Conservation (phyloP, 106 monocot species). For the Narthecium ossifragum region DNA sequence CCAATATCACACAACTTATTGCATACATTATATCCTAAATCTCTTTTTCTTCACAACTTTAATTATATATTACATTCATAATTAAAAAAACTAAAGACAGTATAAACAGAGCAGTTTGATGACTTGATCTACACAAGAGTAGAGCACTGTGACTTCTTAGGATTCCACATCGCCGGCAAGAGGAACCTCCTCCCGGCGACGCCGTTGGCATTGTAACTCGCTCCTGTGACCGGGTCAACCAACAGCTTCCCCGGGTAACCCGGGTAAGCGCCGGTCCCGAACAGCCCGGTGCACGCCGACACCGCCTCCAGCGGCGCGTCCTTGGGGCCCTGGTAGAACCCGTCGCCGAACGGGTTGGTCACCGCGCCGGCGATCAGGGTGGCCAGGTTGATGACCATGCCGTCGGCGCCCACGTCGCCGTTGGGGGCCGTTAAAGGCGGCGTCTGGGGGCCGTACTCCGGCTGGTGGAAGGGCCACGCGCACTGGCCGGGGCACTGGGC, state of each 20-base stretch:
- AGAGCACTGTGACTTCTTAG: slow-evolving; percentile 20
- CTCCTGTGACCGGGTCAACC: neutral
- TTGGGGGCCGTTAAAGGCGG: too few species aligned
- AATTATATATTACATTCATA: too few species aligned
- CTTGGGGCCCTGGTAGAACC: neutral
- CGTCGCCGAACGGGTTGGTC: slow-evolving; percentile 12
- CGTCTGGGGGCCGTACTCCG: slow-evolving; percentile 43
- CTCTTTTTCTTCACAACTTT: too few species aligned
- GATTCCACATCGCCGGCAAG: slow-evolving; percentile 34
- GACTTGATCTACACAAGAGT: slow-evolving; percentile 34
- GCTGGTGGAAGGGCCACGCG: slow-evolving; percentile 63
- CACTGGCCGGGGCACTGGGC: slow-evolving; percentile 53
- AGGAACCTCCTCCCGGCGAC: slow-evolving; percentile 24
- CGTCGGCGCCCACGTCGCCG: slow-evolving; percentile 50
- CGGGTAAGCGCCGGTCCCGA: neutral
- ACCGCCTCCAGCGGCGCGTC: neutral
- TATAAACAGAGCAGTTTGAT: too few species aligned
- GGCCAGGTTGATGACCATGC: slow-evolving; percentile 47
- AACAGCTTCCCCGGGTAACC: neutral
- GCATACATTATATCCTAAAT: too few species aligned
- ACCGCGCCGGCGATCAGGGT: slow-evolving; percentile 39
- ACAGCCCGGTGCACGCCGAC: neutral
- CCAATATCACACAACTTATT: too few species aligned
- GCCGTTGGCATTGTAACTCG: slow-evolving; percentile 5
- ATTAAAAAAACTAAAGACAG: neutral